Percentiles rank a stretch among this genome's conserved stretches.
These are phyloP conservation scores for Suillus clintonianus DNA, from an alignment of 768 basidiomycete genomes.

Conservation along the genomic window DNA sequence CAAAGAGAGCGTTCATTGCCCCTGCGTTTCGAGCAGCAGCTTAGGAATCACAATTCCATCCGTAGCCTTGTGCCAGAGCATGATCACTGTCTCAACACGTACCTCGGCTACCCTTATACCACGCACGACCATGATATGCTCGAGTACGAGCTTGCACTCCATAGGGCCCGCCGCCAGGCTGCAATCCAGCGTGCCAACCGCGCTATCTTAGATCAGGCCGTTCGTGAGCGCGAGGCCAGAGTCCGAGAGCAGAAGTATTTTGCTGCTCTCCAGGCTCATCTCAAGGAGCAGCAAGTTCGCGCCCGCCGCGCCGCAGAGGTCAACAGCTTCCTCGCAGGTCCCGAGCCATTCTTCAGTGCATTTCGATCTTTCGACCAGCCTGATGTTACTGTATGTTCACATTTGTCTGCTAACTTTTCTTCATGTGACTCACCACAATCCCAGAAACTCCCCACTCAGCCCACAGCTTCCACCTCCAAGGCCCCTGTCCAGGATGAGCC, in stretches of 20 bases:
- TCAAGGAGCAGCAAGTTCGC: background rate
- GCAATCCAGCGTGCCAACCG: background rate
- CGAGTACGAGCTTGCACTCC: background rate
- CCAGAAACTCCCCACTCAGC: background rate
- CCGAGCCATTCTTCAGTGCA: background rate
- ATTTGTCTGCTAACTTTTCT: background rate
- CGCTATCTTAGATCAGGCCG: background rate
- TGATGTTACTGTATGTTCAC: conserved; percentile 1
- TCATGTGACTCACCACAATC: background rate
- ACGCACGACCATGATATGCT: background rate
- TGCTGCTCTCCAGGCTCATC: background rate
- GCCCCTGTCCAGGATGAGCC: background rate
- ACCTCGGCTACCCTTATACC: background rate
- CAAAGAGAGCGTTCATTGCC: conserved; percentile 15
- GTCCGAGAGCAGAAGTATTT: background rate
- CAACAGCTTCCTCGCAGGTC: background rate
- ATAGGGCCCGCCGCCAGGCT: background rate
- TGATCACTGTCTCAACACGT: background rate
- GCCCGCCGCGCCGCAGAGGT: background rate
- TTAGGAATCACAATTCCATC: background rate
- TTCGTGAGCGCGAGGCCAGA: background rate
- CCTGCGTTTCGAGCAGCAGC: background rate
- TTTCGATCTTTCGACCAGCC: background rate
- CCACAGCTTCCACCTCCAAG: background rate
- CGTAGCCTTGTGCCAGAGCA: background rate